phyloP scores from a whole-genome alignment of 2,329 filamentous ascomycete species.

The Phialocephala subalpina region DNA sequence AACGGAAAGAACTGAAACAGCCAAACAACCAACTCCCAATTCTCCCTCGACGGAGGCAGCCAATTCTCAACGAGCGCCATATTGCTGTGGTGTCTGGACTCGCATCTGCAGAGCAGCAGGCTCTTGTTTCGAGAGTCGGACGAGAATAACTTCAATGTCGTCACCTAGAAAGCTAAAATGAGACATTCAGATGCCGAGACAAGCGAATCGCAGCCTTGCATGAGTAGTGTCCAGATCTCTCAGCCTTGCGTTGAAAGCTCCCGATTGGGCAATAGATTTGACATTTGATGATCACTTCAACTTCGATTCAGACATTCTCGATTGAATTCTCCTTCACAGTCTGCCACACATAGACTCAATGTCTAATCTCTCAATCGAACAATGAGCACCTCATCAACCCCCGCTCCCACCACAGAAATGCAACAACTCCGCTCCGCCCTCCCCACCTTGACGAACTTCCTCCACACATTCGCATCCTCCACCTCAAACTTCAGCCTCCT shows the following conservation, averaged over 20 bases:
- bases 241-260: constrained; percentile 1
- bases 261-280: constrained; percentile 4
- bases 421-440: constrained; percentile 9
- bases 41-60: constrained; percentile 64
- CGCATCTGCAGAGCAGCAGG: neutral
- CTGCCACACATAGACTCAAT: constrained; percentile 6
- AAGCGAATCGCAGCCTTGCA: neutral
- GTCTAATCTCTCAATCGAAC: neutral
- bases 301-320: neutral
- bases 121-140: neutral
- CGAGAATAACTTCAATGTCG: constrained; percentile 26
- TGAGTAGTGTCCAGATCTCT: neutral
- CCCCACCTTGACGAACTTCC: neutral
- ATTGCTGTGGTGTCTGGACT: constrained; percentile 12
- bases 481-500: constrained; percentile 39
- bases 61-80: constrained; percentile 44
- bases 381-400: constrained; percentile 14
- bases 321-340: neutral
- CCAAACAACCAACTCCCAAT: constrained; percentile 61
- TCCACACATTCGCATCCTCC: constrained; percentile 32
- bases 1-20: constrained; percentile 58
- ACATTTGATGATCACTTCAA: neutral
- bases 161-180: constrained; percentile 6
- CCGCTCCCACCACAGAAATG: constrained; percentile 13
- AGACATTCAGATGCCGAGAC: constrained; percentile 3